Evolutionary conservation across 495 filamentous ascomycete genomes (phyloP).

Genomic region (Penicillium turbatum): DNA sequence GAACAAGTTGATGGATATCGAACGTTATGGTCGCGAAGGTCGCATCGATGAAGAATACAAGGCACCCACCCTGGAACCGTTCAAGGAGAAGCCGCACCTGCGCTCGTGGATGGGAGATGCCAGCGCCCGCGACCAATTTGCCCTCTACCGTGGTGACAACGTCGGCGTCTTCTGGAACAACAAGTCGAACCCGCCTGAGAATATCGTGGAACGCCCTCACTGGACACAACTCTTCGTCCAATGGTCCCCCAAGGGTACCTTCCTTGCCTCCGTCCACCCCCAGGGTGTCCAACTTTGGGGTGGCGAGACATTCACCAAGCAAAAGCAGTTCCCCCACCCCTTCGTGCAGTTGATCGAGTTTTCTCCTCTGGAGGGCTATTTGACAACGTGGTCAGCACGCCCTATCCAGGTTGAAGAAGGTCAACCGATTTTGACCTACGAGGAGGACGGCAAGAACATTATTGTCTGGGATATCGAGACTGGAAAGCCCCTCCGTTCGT

Average conservation of each 20-base stretch:
- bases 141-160: conserved; percentile 81
- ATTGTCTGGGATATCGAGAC: conserved; percentile 97
- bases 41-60: conserved; percentile 86
- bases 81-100: conserved; percentile 89
- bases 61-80: conserved; percentile 69
- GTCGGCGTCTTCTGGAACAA: conserved; percentile 98
- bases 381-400: conserved; percentile 93
- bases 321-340: conserved; percentile 90
- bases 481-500: conserved; percentile 83
- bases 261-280: conserved; percentile 86
- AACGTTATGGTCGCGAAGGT: conserved; percentile 91
- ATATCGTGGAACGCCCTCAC: conserved; percentile 80
- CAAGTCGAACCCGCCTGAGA: conserved; percentile 85
- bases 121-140: conserved; percentile 87
- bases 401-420: conserved; percentile 90
- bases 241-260: conserved; percentile 95
- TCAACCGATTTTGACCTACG: conserved; percentile 65
- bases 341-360: conserved; percentile 94
- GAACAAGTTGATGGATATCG: conserved; percentile 97
- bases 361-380: conserved; percentile 86
- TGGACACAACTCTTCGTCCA: conserved; percentile 98
- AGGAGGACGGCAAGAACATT: conserved; percentile 98
- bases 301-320: conserved; percentile 79
- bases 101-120: conserved; percentile 86
- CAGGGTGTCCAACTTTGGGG: conserved; percentile 98